These are phyloP conservation scores for Alnus glutinosa DNA, from an alignment of 306 rosid species.

Conservation along the genomic window DNA sequence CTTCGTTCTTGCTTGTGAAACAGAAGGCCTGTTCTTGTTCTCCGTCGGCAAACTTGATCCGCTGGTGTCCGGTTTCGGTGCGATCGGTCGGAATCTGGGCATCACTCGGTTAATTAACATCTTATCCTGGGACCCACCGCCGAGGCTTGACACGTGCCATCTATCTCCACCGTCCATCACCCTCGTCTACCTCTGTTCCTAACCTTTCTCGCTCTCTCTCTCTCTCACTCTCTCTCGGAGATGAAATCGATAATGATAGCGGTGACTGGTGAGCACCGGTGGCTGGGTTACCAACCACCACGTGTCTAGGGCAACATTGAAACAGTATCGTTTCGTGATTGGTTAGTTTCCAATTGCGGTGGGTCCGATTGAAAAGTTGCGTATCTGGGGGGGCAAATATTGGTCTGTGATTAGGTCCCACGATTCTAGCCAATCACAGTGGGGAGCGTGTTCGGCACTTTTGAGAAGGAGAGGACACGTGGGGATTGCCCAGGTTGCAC, in stretches of 20 bases:
- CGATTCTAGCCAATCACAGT: constrained; percentile 29
- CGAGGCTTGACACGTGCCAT: constrained; percentile 38
- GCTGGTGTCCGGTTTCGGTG: constrained; percentile 55
- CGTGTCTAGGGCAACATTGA: constrained; percentile 64
- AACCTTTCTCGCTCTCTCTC: not conserved
- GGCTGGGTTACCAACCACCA: constrained; percentile 54
- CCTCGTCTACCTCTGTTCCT: not conserved
- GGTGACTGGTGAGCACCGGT: constrained; percentile 38
- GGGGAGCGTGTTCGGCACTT: constrained; percentile 32
- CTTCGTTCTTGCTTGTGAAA: constrained; percentile 42
- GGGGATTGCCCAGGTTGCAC: constrained; percentile 47
- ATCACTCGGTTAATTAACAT: constrained; percentile 40
- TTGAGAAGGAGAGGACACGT: constrained; percentile 45
- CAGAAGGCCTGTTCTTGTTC: constrained; percentile 11
- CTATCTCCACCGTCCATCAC: constrained; percentile 49
- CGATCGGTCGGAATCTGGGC: constrained; percentile 80
- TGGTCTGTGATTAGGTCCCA: constrained; percentile 42
- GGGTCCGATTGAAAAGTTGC: constrained; percentile 37
- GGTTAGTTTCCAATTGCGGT: constrained; percentile 14
- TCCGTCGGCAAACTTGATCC: constrained; percentile 2
- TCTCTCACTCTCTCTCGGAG: constrained; percentile 31
- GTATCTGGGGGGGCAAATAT: constrained; percentile 38
- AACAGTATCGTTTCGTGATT: constrained; percentile 35
- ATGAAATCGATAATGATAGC: constrained; percentile 64
- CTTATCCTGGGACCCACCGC: constrained; percentile 9